Percentiles rank a stretch among this genome's conserved stretches.
Conservation (phyloP, 2,329 filamentous ascomycete species). For the Apiospora hydei region DNA sequence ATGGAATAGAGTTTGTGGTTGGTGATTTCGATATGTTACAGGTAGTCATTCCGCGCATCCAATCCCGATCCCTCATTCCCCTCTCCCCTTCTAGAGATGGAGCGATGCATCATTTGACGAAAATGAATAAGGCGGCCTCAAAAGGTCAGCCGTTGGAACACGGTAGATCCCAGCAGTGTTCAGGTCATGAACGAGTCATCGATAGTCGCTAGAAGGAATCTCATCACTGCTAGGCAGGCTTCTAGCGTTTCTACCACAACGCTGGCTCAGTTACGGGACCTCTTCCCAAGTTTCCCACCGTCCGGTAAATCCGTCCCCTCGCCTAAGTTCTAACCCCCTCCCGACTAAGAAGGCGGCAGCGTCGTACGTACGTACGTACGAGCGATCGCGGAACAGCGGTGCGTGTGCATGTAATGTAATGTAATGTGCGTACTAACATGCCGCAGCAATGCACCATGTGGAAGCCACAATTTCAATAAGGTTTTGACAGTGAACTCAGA, state of each 20-base stretch:
- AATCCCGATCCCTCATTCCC: background rate
- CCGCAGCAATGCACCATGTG: slow-evolving; percentile 19
- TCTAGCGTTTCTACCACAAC: slow-evolving; percentile 27
- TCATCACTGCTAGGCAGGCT: slow-evolving; percentile 22
- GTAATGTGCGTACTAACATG: background rate
- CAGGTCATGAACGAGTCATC: slow-evolving; percentile 21
- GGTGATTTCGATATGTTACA: background rate
- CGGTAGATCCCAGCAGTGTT: slow-evolving; percentile 11
- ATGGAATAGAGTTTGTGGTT: slow-evolving; percentile 3
- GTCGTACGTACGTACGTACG: background rate
- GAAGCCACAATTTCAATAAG: slow-evolving; percentile 26
- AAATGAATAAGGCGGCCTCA: background rate
- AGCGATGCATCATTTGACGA: background rate
- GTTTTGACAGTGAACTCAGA: slow-evolving; percentile 24
- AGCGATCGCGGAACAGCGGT: background rate
- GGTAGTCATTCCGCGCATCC: slow-evolving; percentile 1
- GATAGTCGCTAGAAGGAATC: slow-evolving; percentile 14
- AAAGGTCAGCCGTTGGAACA: slow-evolving; percentile 11
- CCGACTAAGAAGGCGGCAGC: background rate
- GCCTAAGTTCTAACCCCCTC: no score
- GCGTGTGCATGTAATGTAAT: no score
- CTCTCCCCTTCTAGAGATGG: background rate
- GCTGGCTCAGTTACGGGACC: slow-evolving; percentile 21
- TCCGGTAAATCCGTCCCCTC: background rate
- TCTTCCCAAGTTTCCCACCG: background rate